Conservation (phyloP, 257 asterid genomes). For the Solanum gracilifrons region DNA sequence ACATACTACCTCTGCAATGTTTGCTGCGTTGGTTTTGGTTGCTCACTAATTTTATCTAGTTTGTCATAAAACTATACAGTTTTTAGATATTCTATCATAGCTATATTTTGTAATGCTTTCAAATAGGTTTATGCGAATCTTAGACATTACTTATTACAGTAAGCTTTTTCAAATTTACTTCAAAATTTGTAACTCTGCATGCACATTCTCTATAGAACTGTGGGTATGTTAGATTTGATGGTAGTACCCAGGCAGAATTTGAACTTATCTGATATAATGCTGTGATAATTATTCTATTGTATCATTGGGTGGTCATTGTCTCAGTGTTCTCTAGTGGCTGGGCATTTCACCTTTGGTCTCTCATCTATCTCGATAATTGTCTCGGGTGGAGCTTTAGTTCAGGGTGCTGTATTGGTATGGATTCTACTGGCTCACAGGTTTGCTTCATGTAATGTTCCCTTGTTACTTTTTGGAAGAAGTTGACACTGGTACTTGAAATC, state of each 20-base stretch:
- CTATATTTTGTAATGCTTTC: background rate
- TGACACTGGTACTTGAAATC: background rate
- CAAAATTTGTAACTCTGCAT: background rate
- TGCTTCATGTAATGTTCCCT: slow-evolving; percentile 8
- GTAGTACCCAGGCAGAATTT: background rate
- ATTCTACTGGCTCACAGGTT: slow-evolving; percentile 72
- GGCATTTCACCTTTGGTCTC: slow-evolving; percentile 70
- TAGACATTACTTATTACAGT: background rate
- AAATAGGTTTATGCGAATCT: background rate
- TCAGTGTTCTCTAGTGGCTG: slow-evolving; percentile 82
- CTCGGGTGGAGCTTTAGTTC: slow-evolving; percentile 63
- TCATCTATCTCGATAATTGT: slow-evolving; percentile 66
- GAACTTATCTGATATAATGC: background rate
- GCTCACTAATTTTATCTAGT: background rate
- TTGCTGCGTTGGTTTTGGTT: background rate
- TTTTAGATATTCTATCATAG: background rate
- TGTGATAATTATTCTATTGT: background rate
- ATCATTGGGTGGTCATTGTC: background rate
- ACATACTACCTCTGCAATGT: background rate
- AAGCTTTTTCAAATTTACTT: background rate
- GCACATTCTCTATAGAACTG: background rate
- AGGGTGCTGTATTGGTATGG: slow-evolving; percentile 60
- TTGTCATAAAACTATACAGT: background rate
- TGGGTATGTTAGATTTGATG: background rate
- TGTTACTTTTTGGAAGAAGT: background rate